These are phyloP conservation scores for Aspergillus ibericus DNA, from an alignment of 2,329 filamentous ascomycete genomes.

Conservation along the genomic window DNA sequence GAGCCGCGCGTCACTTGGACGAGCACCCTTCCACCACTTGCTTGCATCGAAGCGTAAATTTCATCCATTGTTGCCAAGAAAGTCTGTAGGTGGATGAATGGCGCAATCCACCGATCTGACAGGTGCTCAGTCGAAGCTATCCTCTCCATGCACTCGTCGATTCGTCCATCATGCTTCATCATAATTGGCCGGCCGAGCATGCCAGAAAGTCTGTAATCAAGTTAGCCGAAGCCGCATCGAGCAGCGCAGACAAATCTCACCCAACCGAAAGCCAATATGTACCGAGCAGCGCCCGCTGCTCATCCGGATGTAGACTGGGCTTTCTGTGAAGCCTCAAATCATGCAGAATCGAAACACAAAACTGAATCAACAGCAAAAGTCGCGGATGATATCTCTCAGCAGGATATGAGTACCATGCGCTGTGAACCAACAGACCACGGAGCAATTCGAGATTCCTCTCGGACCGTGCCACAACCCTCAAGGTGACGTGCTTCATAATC, in stretches of 20 bases:
- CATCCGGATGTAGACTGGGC: slow-evolving; percentile 12
- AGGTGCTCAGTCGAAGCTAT: slow-evolving; percentile 11
- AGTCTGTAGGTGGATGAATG: slow-evolving; percentile 20
- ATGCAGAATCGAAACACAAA: slow-evolving; percentile 19
- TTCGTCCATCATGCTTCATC: slow-evolving; percentile 7
- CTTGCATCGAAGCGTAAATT: slow-evolving; percentile 18
- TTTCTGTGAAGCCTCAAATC: slow-evolving; percentile 24
- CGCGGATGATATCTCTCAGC: slow-evolving; percentile 23
- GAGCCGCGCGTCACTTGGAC: slow-evolving; percentile 12
- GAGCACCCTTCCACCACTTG: slow-evolving; percentile 13
- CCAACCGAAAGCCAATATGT: slow-evolving; percentile 23
- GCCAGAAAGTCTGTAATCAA: not conserved
- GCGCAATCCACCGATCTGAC: slow-evolving; percentile 23
- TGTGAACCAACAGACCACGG: slow-evolving; percentile 22
- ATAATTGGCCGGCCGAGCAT: not conserved
- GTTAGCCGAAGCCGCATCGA: not conserved
- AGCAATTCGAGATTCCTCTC: slow-evolving; percentile 27
- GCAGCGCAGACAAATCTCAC: slow-evolving; percentile 15
- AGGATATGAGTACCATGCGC: slow-evolving; percentile 27
- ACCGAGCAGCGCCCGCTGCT: slow-evolving; percentile 23
- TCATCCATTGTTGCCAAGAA: slow-evolving; percentile 23
- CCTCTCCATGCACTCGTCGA: slow-evolving; percentile 12
- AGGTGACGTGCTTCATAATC: slow-evolving; percentile 23
- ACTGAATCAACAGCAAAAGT: slow-evolving; percentile 23
- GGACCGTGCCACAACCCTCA: slow-evolving; percentile 19